phyloP scores from a whole-genome alignment of 768 basidiomycete genomes.

The Tylopilus felleus region DNA sequence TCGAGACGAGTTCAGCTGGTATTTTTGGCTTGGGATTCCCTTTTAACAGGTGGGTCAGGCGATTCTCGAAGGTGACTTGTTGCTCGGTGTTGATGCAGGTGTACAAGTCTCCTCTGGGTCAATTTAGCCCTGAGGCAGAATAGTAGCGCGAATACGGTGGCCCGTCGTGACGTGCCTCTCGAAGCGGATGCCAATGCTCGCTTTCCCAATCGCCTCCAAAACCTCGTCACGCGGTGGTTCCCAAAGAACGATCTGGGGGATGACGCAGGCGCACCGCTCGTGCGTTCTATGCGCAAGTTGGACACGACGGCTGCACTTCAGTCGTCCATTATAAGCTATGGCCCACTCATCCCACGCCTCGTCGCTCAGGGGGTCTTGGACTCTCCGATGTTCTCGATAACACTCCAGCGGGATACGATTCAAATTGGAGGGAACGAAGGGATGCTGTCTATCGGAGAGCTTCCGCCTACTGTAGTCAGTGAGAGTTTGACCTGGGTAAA shows the following conservation, averaged over 20 bases:
- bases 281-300: constrained; percentile 7
- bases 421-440: constrained; percentile 69
- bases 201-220: constrained; percentile 7
- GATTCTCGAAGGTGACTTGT: not conserved
- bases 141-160: not conserved
- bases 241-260: constrained; percentile 3
- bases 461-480: constrained; percentile 49
- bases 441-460: constrained; percentile 59
- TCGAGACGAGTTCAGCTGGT: constrained; percentile 54
- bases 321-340: constrained; percentile 39
- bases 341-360: constrained; percentile 48
- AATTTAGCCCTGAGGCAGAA: constrained; percentile 31
- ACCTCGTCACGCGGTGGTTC: constrained; percentile 21
- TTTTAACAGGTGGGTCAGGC: constrained; percentile 51
- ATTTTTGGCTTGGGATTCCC: constrained; percentile 79
- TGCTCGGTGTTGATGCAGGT: not conserved
- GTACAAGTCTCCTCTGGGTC: constrained; percentile 45
- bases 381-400: constrained; percentile 51
- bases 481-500: constrained; percentile 63
- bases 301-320: constrained; percentile 32
- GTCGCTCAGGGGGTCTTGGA: constrained; percentile 36
- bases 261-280: not conserved
- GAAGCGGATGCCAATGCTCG: not conserved
- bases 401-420: constrained; percentile 66
- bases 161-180: not conserved